Conservation (phyloP, 2,329 filamentous ascomycete species). For the Colletotrichum sp. region DNA sequence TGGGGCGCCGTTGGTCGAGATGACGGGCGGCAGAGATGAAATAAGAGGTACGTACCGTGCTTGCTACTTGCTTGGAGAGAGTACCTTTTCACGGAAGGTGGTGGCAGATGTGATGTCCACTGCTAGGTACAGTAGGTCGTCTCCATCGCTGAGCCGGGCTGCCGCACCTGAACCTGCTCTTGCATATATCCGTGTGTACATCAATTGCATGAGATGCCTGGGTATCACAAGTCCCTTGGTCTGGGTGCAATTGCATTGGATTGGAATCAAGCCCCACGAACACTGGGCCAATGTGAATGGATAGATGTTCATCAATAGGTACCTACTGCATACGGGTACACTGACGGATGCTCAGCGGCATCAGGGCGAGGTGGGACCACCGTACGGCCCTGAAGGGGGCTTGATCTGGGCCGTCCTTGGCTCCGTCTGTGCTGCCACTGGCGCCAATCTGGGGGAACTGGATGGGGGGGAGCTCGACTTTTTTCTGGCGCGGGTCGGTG, state of each 20-base stretch:
- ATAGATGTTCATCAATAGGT: neutral
- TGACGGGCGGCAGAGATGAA: neutral
- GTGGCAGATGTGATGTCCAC: neutral
- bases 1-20: neutral
- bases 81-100: neutral
- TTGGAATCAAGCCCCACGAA: neutral
- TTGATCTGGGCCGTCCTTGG: constrained; percentile 21
- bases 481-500: constrained; percentile 12
- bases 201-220: neutral
- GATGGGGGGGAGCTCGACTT: constrained; percentile 7
- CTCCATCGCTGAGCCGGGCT: neutral
- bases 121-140: neutral
- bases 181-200: neutral
- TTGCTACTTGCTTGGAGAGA: neutral
- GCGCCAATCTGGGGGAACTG: constrained; percentile 22
- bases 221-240: too few species aligned
- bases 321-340: neutral
- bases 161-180: neutral
- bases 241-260: neutral
- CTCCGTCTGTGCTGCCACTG: constrained; percentile 22
- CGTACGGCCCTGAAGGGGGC: constrained; percentile 10
- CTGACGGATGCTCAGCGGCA: neutral
- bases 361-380: constrained; percentile 8
- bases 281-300: neutral
- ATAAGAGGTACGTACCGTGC: neutral